A percentile compares a stretch with the other conserved stretches of the same genome.
These are phyloP conservation scores for Solanum etuberosum DNA, from an alignment of 257 asterid species.

Conservation along the genomic window DNA sequence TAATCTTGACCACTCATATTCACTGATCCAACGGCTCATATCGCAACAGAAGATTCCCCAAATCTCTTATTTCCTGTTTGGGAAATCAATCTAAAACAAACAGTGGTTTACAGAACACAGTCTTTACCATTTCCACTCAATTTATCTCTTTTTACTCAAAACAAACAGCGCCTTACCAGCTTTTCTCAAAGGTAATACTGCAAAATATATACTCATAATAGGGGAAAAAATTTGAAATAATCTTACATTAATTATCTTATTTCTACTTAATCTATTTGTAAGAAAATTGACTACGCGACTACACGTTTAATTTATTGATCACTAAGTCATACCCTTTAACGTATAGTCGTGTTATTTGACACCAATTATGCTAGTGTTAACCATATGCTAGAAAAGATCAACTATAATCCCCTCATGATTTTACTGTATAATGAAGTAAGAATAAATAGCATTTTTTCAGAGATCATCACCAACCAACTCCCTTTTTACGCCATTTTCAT, in stretches of 20 bases:
- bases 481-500: background rate
- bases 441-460: background rate
- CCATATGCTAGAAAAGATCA: background rate
- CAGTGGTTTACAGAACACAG: background rate
- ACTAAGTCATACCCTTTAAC: background rate
- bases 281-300: no score
- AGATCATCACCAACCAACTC: background rate
- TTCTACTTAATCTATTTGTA: background rate
- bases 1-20: background rate
- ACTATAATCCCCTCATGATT: background rate
- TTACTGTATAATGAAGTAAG: background rate
- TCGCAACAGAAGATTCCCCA: background rate
- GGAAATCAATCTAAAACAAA: background rate
- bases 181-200: background rate
- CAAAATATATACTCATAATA: background rate
- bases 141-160: background rate
- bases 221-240: background rate
- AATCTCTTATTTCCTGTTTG: background rate
- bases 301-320: no score
- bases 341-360: background rate
- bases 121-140: background rate
- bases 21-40: background rate
- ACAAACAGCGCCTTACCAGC: background rate
- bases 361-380: background rate
- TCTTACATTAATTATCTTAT: background rate